phyloP scores from a whole-genome alignment of 257 asterid species.

The Solanum boliviense region DNA sequence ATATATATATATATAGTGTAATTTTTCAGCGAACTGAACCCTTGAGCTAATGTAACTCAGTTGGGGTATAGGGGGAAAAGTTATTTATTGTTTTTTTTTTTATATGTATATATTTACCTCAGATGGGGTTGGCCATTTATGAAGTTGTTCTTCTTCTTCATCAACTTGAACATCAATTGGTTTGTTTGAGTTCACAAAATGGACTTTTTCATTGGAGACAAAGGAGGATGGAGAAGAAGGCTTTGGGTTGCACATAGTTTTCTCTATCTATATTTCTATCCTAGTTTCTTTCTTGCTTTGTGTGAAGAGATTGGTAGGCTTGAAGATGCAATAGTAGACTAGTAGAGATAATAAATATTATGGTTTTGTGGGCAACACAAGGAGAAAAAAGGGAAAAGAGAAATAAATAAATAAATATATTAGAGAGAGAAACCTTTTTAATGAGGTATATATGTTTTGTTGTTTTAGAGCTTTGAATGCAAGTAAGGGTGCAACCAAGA shows the following conservation, averaged over 20 bases:
- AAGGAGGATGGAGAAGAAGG: slow-evolving; percentile 65
- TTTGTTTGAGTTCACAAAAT: slow-evolving; percentile 36
- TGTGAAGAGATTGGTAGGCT: background rate
- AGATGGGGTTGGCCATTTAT: slow-evolving; percentile 61
- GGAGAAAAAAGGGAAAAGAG: background rate
- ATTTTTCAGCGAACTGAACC: background rate
- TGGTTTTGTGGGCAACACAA: background rate
- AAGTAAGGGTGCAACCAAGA: slow-evolving; percentile 19
- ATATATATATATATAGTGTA: background rate
- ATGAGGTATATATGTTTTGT: slow-evolving; percentile 30
- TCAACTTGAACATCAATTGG: slow-evolving; percentile 18
- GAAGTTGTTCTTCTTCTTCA: slow-evolving; percentile 32
- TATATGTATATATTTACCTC: slow-evolving; percentile 34
- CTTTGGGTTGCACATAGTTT: slow-evolving; percentile 61
- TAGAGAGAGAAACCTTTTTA: slow-evolving; percentile 10
- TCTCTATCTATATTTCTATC: background rate
- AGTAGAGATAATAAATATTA: background rate
- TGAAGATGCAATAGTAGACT: background rate
- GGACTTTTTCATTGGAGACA: slow-evolving; percentile 32
- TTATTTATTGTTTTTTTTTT: background rate
- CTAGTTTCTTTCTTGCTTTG: background rate
- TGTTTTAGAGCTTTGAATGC: slow-evolving; percentile 20
- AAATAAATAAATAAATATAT: background rate
- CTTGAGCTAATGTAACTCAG: background rate
- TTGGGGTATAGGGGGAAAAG: background rate